Base-by-base conservation (phyloP, 306 rosid species). In the Oxytropis ochrocephala region DNA sequence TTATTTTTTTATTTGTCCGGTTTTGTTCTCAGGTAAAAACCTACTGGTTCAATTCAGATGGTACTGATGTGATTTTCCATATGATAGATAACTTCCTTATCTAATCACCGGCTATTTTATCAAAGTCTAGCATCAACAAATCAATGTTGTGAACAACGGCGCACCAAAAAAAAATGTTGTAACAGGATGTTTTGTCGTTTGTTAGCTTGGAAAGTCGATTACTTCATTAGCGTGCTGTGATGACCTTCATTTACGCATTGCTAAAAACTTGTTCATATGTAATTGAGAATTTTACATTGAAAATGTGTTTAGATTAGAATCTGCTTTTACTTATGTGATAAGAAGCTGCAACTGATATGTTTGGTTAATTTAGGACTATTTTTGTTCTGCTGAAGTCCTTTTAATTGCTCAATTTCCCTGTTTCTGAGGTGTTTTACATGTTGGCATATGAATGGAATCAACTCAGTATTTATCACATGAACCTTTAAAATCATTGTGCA, bases 41-140 rank as follows among this genome's bases (percentile, higher is more conserved):
- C 35, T 90, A 86, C 77, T 90, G 97, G 96, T 47, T 88, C 69
- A 91, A 90, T 85, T 93, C 98, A 14, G 98, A 94, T 78, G 97
- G 98, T 56, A 91, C 94, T 0, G 97, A 87, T 77, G 98, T 94
- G 77, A 91, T 90, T 73, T 82, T 66, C 77, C 98, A 94, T 70
- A 90, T 94, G 82, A 90, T 90, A 47, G 98, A 90, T 77, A 83
- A 84, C 81, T 90, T 94, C 73, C 87, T 85, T 72, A 78, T 90
- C 55, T 88, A 84, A 76, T 74, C 83, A 88, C 54, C 84, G 84
- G 78, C 48, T 61, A 14, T 57, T 69, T 29, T 53, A 29, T 60
- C 41, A 21, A 21, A 43, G 60, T 67, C 69, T 32, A 18, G 48
- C 16, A 46, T 41, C 70, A 67, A 38, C 70, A 32, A 49, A 35